phyloP scores from a whole-genome alignment of 192 early-diverging fungal species.

The Coemansia sp. region DNA sequence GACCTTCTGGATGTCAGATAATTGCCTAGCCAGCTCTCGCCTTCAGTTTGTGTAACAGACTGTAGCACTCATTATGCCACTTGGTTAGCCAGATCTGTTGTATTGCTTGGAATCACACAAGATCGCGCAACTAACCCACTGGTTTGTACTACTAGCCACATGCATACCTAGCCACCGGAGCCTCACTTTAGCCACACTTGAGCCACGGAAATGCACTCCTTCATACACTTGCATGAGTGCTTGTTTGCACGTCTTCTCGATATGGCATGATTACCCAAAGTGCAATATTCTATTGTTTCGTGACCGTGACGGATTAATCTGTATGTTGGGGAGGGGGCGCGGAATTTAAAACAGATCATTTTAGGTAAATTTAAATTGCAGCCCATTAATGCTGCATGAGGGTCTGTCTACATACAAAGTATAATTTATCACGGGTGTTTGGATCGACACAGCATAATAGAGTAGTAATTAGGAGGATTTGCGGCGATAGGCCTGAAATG shows the following conservation, averaged over 20 bases:
- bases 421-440: background rate
- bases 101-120: background rate
- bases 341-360: background rate
- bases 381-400: slow-evolving; percentile 1
- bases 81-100: too few relatives aligned
- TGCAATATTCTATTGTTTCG: background rate
- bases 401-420: background rate
- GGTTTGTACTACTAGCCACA: background rate
- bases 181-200: background rate
- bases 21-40: too few relatives aligned
- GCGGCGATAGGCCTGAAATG: background rate
- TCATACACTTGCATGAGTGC: background rate
- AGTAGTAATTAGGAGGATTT: slow-evolving; percentile 1
- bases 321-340: background rate
- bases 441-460: background rate
- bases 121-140: background rate
- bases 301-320: background rate
- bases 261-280: background rate
- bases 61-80: too few relatives aligned
- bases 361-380: background rate
- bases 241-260: background rate
- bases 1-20: too few relatives aligned
- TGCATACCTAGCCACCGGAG: background rate
- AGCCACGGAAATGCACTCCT: background rate
- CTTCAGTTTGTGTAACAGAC: too few relatives aligned